Evolutionary conservation across 495 filamentous ascomycete genomes (phyloP), one percentile per base, ranked within the genome.

Genomic region (Penicillium ucsense): DNA sequence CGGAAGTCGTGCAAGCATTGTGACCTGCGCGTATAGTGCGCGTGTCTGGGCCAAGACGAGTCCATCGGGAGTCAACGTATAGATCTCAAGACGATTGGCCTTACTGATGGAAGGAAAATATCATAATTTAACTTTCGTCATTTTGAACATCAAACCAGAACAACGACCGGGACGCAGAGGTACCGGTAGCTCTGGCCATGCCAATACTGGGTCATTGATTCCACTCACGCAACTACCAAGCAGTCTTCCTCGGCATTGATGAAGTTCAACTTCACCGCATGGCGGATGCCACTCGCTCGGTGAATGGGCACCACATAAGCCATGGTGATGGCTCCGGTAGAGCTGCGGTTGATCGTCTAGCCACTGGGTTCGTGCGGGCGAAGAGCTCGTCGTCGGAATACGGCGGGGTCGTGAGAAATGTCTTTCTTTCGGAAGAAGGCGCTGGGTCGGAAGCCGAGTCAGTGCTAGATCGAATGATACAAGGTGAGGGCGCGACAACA

Each of bases 231-330:
- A 51, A 94, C 72, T 39, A 96, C 82, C 55, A 98, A 71, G 52
- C 83, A 88, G 50, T 91, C 82, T 48, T 91, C 82, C 35, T 86
- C 80, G 3, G 79, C 62, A 47, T 74, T 73, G 12, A 94, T 70
- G 49, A 98, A 80, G 48, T 82, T 78, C 39, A 89, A 72, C 57
- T 84, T 89, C 48, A 97, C 62, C 8, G 89, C 89, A 76, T 94
- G 83, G 35, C 88, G 81, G 47, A 96, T 81, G 63, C 87, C 94
- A 61, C 83, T 95, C 29, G 92, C 85, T 53, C 84, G 74, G 65
- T 97, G 92, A 46, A 99, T 94, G 4, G 92, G 90, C 51, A 88
- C 89, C 49, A 99, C 71, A 57, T 96, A 99, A 41, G 94, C 85
- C 92, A 99, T 99, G 33, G 40, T 59, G 35, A 3, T 27, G 31